phyloP scores from a whole-genome alignment of 768 basidiomycete species.

The Macrolepiota albuminosa region DNA sequence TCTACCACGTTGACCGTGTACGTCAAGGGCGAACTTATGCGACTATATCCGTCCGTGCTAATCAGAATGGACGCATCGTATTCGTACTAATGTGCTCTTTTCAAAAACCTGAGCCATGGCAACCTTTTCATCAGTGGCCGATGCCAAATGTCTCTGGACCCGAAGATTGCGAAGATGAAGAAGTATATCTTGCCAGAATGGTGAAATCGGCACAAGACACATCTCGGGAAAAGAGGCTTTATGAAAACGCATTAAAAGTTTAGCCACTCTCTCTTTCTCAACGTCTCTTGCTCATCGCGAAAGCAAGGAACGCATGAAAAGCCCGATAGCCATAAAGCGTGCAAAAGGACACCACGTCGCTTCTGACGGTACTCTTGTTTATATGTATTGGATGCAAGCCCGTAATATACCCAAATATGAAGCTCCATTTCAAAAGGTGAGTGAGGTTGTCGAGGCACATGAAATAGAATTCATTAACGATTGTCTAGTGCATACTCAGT shows the following conservation, averaged over 20 bases:
- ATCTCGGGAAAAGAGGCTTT: conserved; percentile 29
- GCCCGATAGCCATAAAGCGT: conserved; percentile 64
- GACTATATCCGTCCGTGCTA: conserved; percentile 59
- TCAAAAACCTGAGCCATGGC: conserved; percentile 74
- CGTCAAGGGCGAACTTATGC: conserved; percentile 73
- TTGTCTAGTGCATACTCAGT: conserved; percentile 64
- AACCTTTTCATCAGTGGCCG: conserved; percentile 61
- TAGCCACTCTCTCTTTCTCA: conserved; percentile 1
- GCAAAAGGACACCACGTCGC: conserved; percentile 39
- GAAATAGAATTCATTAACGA: neutral
- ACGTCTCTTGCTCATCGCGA: neutral
- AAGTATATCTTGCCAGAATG: conserved; percentile 31
- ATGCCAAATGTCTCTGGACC: conserved; percentile 59
- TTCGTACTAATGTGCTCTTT: conserved; percentile 77
- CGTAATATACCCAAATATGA: conserved; percentile 62
- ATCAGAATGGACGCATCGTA: conserved; percentile 44
- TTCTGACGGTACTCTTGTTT: conserved; percentile 43
- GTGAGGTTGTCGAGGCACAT: neutral
- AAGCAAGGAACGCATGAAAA: conserved; percentile 56
- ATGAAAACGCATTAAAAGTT: conserved; percentile 25
- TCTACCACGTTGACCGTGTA: conserved; percentile 73
- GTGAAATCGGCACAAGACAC: conserved; percentile 29
- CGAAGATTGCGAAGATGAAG: conserved; percentile 60
- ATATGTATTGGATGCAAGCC: conserved; percentile 81
- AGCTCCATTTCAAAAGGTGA: conserved; percentile 72